phyloP scores from a whole-genome alignment of 2,329 filamentous ascomycete species.

The Aureobasidium sp. region DNA sequence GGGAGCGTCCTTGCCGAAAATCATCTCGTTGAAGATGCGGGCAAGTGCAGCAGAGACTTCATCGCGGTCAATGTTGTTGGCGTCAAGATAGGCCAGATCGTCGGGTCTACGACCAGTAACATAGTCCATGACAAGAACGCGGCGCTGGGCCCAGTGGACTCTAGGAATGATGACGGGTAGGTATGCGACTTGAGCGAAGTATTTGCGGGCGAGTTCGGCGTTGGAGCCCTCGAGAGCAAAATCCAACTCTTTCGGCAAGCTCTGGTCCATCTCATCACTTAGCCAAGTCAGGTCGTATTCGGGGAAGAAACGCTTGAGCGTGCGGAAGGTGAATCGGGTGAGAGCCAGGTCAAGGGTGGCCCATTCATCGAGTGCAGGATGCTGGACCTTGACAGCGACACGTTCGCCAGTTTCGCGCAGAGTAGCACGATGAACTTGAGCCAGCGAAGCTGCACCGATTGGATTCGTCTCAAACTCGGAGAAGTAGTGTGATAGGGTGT shows the following conservation, averaged over 20 bases:
- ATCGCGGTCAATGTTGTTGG: slow-evolving; percentile 80
- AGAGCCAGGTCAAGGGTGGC: slow-evolving; percentile 77
- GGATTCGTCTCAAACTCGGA: slow-evolving; percentile 71
- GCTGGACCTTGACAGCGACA: slow-evolving; percentile 95
- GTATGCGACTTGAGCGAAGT: slow-evolving; percentile 66
- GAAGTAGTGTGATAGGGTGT: slow-evolving; percentile 72
- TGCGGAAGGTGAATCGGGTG: slow-evolving; percentile 82
- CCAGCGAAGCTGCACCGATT: slow-evolving; percentile 86
- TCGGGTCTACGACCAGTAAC: slow-evolving; percentile 80
- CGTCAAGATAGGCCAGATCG: slow-evolving; percentile 78
- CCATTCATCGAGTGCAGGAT: slow-evolving; percentile 84
- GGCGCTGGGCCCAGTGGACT: slow-evolving; percentile 78
- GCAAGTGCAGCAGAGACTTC: slow-evolving; percentile 88
- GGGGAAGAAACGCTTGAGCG: slow-evolving; percentile 85
- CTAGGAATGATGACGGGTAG: slow-evolving; percentile 82
- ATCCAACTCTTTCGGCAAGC: slow-evolving; percentile 83
- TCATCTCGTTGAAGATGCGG: slow-evolving; percentile 98
- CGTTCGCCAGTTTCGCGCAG: slow-evolving; percentile 72
- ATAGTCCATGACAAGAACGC: slow-evolving; percentile 93
- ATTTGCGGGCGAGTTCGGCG: slow-evolving; percentile 65
- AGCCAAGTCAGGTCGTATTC: slow-evolving; percentile 98
- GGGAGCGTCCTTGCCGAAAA: slow-evolving; percentile 80
- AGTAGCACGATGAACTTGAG: slow-evolving; percentile 85
- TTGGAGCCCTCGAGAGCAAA: slow-evolving; percentile 81
- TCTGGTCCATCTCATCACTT: slow-evolving; percentile 83